Percentiles rank a stretch among this genome's conserved stretches.
Conservation (phyloP, 2,329 filamentous ascomycete genomes). For the Xylariaceae sp. region DNA sequence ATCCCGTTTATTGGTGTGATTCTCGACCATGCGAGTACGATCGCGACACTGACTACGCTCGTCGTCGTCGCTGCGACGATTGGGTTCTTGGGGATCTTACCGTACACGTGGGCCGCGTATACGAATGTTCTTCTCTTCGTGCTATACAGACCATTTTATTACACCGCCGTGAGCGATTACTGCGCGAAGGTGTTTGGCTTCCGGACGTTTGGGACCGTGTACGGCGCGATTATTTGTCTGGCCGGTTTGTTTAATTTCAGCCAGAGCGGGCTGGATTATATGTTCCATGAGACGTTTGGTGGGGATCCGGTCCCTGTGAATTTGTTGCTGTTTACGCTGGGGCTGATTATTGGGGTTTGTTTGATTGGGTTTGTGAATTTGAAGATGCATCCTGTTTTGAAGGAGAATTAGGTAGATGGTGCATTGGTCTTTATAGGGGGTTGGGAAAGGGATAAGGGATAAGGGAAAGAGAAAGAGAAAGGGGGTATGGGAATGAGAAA, state of each 20-base stretch:
- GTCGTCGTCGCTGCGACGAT: constrained; percentile 69
- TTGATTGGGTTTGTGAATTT: constrained; percentile 62
- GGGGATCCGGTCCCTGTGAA: constrained; percentile 76
- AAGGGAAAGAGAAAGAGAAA: too few relatives aligned
- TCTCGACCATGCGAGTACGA: constrained; percentile 70
- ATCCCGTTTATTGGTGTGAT: constrained; percentile 81
- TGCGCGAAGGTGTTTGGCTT: constrained; percentile 90
- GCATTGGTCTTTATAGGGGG: too few relatives aligned
- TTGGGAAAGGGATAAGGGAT: too few relatives aligned
- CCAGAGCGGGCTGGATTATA: constrained; percentile 71
- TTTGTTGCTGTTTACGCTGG: constrained; percentile 56
- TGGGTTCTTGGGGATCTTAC: constrained; percentile 69
- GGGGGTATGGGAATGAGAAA: too few relatives aligned
- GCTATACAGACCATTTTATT: constrained; percentile 82
- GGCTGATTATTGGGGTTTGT: constrained; percentile 56
- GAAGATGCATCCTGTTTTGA: constrained; percentile 29
- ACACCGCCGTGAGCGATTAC: constrained; percentile 86
- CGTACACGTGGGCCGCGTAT: constrained; percentile 65
- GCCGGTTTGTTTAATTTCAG: constrained; percentile 80
- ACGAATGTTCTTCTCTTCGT: constrained; percentile 74
- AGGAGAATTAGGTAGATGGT: constrained; percentile 11
- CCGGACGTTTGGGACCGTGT: constrained; percentile 88
- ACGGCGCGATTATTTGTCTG: constrained; percentile 82
- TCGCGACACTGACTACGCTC: constrained; percentile 63
- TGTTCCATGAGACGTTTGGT: constrained; percentile 67